Conservation (phyloP, 2,329 filamentous ascomycete species). For the Aspergillus sp. region DNA sequence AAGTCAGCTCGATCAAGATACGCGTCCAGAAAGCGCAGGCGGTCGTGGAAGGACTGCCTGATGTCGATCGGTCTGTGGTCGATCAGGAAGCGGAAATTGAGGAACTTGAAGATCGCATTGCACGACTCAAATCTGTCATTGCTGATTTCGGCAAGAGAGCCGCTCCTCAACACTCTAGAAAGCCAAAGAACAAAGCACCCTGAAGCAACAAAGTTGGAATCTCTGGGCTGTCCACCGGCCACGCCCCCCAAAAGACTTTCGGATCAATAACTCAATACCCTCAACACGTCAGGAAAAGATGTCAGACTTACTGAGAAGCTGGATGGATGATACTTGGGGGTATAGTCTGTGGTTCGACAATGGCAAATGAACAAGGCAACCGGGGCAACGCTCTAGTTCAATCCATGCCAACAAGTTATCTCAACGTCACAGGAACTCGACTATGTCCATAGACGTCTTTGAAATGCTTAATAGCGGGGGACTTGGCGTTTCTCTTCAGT, state of each 20-base stretch:
- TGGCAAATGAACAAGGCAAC: background rate
- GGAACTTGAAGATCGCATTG: constrained; percentile 41
- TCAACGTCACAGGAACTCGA: background rate
- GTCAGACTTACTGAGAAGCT: background rate
- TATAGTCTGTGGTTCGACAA: too few relatives aligned
- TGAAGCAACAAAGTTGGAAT: background rate
- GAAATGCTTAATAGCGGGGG: background rate
- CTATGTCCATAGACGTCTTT: background rate
- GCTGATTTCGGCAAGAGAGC: constrained; percentile 41
- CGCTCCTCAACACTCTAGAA: constrained; percentile 1
- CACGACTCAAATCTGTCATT: constrained; percentile 40
- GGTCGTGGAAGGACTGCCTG: constrained; percentile 43
- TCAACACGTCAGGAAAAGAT: background rate
- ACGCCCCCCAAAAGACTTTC: background rate
- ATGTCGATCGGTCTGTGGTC: constrained; percentile 43
- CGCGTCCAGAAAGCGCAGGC: constrained; percentile 75
- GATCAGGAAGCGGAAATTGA: constrained; percentile 47
- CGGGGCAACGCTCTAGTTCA: background rate
- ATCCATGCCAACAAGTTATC: background rate
- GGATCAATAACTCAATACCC: background rate
- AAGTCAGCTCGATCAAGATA: constrained; percentile 76
- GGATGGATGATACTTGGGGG: too few relatives aligned
- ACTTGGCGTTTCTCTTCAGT: background rate
- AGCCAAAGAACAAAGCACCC: constrained; percentile 1
- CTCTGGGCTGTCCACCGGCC: background rate